phyloP scores from a whole-genome alignment of 1,284 basidiomycete species.

The Ustilago sp. region DNA sequence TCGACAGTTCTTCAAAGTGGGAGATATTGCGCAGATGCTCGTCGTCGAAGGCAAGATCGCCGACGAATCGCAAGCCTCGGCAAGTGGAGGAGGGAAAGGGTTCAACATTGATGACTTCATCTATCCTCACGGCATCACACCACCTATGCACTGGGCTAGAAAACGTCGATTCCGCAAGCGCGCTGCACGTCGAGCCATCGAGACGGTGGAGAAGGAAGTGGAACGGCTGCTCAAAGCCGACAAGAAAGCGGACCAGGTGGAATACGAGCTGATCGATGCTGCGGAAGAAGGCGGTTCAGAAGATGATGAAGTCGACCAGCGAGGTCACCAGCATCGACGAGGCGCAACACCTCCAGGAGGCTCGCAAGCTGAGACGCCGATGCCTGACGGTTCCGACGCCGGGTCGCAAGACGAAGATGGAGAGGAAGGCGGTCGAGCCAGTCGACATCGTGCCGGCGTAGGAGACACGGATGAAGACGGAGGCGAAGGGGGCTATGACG shows the following conservation, averaged over 20 bases:
- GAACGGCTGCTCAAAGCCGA: slow-evolving; percentile 91
- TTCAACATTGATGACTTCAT: slow-evolving; percentile 96
- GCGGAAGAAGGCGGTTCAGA: slow-evolving; percentile 63
- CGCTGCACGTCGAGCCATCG: slow-evolving; percentile 88
- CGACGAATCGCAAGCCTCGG: slow-evolving; percentile 76
- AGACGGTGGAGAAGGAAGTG: slow-evolving; percentile 96
- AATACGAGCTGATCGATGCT: slow-evolving; percentile 64
- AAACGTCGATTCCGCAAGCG: slow-evolving; percentile 94
- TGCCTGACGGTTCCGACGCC: slow-evolving; percentile 32
- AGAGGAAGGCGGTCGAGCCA: slow-evolving; percentile 39
- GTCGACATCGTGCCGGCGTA: slow-evolving; percentile 43
- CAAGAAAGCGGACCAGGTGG: slow-evolving; percentile 79
- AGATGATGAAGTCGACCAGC: slow-evolving; percentile 48
- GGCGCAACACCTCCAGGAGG: slow-evolving; percentile 60
- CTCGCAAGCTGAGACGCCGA: slow-evolving; percentile 42
- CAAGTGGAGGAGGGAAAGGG: slow-evolving; percentile 76
- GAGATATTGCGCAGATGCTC: slow-evolving; percentile 85
- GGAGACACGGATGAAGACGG: slow-evolving; percentile 71
- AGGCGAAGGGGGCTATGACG: slow-evolving; percentile 62
- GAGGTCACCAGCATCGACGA: slow-evolving; percentile 18
- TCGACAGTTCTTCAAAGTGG: slow-evolving; percentile 93
- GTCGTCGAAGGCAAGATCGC: slow-evolving; percentile 60
- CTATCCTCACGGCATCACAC: slow-evolving; percentile 96
- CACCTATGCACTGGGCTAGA: slow-evolving; percentile 88
- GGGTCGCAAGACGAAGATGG: slow-evolving; percentile 41